Conservation (phyloP, 495 filamentous ascomycete genomes). For the Penicillium parvum region DNA sequence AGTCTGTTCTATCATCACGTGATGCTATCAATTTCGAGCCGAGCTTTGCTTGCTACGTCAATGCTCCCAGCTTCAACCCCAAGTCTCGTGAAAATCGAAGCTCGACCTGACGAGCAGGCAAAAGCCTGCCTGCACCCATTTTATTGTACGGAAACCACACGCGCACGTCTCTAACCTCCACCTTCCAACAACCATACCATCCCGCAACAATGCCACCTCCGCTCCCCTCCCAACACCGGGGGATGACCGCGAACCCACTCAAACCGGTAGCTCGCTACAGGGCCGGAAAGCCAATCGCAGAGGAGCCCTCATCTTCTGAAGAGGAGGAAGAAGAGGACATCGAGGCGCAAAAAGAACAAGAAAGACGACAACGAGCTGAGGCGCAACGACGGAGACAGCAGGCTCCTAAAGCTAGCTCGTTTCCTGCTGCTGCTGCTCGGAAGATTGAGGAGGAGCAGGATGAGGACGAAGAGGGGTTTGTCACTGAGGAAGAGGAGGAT, state of each 20-base stretch:
- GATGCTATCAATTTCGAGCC: slow-evolving; percentile 12
- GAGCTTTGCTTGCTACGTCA: slow-evolving; percentile 9
- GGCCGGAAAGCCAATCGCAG: slow-evolving; percentile 73
- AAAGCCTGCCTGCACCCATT: too few species aligned
- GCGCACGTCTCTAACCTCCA: too few species aligned
- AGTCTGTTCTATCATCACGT: slow-evolving; percentile 8
- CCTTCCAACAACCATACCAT: not conserved
- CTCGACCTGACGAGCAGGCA: too few species aligned
- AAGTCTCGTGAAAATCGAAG: too few species aligned
- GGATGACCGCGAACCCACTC: slow-evolving; percentile 91
- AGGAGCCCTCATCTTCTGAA: slow-evolving; percentile 60
- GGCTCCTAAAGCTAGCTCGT: slow-evolving; percentile 64
- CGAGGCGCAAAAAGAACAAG: slow-evolving; percentile 38
- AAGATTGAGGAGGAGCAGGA: slow-evolving; percentile 29
- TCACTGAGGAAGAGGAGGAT: slow-evolving; percentile 58
- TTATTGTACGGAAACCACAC: too few species aligned
- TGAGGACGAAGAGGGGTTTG: slow-evolving; percentile 69
- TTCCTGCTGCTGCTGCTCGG: slow-evolving; percentile 38
- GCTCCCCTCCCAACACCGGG: slow-evolving; percentile 53
- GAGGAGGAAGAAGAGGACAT: slow-evolving; percentile 56
- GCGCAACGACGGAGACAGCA: slow-evolving; percentile 29
- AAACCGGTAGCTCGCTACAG: slow-evolving; percentile 73
- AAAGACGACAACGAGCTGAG: slow-evolving; percentile 27
- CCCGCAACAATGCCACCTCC: slow-evolving; percentile 60
- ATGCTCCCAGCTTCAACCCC: not conserved